Base-by-base conservation (phyloP, 768 basidiomycete species). In the Rhodosporidiobolus sp. region DNA sequence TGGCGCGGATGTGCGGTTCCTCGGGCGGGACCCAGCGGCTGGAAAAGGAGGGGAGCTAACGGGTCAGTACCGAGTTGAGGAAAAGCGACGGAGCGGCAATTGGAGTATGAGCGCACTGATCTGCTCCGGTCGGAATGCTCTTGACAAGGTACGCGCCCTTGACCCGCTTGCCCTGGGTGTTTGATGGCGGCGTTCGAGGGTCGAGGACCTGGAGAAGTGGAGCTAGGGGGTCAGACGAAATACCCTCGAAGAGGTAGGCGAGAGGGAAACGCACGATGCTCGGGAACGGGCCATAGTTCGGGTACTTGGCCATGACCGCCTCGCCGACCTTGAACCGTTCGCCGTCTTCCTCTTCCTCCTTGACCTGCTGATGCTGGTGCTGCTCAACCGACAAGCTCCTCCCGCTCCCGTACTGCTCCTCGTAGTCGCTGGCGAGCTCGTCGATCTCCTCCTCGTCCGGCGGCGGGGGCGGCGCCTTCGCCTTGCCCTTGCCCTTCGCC, bases 371-470 rank as follows among this genome's bases (percentile, higher is more conserved):
- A 45, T 12, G 10, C 35, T 22, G 1, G 34, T 45, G 43, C 38
- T 35, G n/a, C 14, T 22, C 50, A 12, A 54, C 30, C 65, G 38
- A 43, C 38, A 43, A 7, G 38, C 38, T 43, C 38, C 38, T 43
- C 14, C 8, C 38, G 38, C 38, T 43, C 38, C 38, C 38, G 38
- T 43, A 43, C 38, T 67, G 45, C 50, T 60, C 66, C 52, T 67
- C 66, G 24, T 52, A 60, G 24, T 67, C 66, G 35, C 35, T 43
- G 19, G 58, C 66, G 4, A 67, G 58, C 30, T 67, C 66, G 52
- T 67, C 66, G 4, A 67, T 30, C 66, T 67, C 66, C 35, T 32
- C 50, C 3, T 52, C 58, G 20, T 67, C 52, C 9, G 8, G 30
- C 50, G 38, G 38, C 38, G 38, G 38, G 7, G 38, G 38, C 38